Percentiles rank a stretch among this genome's conserved stretches.
These are phyloP conservation scores for Dunaliella primolecta DNA, from an alignment of 139 green algal genomes.

Conservation along the genomic window DNA sequence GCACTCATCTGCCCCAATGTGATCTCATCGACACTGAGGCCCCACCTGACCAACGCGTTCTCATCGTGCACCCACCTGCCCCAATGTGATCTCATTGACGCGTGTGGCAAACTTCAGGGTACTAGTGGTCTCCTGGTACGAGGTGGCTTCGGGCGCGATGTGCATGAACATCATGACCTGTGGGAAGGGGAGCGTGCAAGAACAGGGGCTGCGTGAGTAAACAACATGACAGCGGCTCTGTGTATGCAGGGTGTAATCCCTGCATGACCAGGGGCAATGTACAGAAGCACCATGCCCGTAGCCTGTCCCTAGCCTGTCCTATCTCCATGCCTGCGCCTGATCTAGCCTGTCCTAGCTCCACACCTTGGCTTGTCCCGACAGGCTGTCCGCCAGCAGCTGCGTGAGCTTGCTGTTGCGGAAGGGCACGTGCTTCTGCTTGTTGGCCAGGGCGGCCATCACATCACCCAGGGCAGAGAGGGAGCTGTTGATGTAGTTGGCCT, in stretches of 20 bases:
- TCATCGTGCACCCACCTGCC: slow-evolving; percentile 62
- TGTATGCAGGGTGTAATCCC: too few relatives aligned
- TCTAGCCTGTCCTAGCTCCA: too few relatives aligned
- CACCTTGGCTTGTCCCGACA: slow-evolving; percentile 72
- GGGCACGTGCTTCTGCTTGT: slow-evolving; percentile 71
- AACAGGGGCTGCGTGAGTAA: too few relatives aligned
- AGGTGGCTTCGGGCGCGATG: slow-evolving; percentile 74
- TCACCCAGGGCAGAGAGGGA: slow-evolving; percentile 71
- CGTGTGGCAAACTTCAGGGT: slow-evolving; percentile 87
- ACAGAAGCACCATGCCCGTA: too few relatives aligned
- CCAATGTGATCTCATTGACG: slow-evolving; percentile 87
- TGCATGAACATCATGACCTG: slow-evolving; percentile 96
- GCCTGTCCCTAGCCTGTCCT: too few relatives aligned
- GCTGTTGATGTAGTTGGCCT: slow-evolving; percentile 87
- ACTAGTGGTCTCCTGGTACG: slow-evolving; percentile 64
- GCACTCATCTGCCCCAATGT: too few relatives aligned
- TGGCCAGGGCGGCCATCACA: slow-evolving; percentile 81
- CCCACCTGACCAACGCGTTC: too few relatives aligned
- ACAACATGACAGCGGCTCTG: too few relatives aligned
- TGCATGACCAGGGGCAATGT: too few relatives aligned
- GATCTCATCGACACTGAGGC: too few relatives aligned
- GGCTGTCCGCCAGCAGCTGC: slow-evolving; percentile 81
- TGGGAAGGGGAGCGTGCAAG: slow-evolving; percentile 3
- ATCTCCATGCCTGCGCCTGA: too few relatives aligned
- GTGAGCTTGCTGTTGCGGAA: slow-evolving; percentile 93